Base-by-base conservation (phyloP, 2,329 filamentous ascomycete genomes). In the Juglanconis sp. region DNA sequence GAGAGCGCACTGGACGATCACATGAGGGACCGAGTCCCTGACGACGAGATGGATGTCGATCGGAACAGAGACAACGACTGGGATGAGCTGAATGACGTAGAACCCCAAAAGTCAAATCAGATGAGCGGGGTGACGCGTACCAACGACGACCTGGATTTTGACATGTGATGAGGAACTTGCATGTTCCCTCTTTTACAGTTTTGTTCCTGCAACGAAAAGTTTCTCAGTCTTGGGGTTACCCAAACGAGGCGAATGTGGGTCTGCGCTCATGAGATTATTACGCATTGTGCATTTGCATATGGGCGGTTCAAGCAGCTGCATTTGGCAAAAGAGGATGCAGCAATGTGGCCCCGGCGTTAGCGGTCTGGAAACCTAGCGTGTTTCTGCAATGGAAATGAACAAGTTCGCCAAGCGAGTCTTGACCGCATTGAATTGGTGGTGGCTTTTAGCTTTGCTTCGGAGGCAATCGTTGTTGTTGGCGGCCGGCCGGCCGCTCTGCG, bases 1-100 rank as follows among this genome's bases (percentile, higher is more conserved):
- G 94, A 98, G 77, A 97, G 91, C 70, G 91, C 91, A 2, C 87
- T 99, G 59, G 93, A 98, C 56, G 91, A 94, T 64, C 88, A 95
- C 66, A 92, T 91, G 86, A 76, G 77, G 59, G 80, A 80, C 62
- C 76, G 79, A 54, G 68, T 71, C 57, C 79, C 84, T 52, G 78
- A 82, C 54, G 84, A 88, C 64, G 81, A 86, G 31, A 87, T 87
- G 84, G 79, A 84, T 42, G 74, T 70, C 42, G 66, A 75, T 57
- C 69, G 59, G 65, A 70, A 65, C 68, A 73, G 67, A 71, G 80
- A 84, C 61, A 78, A 82, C 55, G 82, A 84, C 63, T 85, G 83
- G 83, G 82, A 87, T 64, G 84, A 85, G 65, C 67, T 84, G 58
- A 77, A 82, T 62, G 84, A 86, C 63, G 70, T 80, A 59, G 81